phyloP scores from a whole-genome alignment of 495 filamentous ascomycete genomes.

The Sporormia fimetaria region DNA sequence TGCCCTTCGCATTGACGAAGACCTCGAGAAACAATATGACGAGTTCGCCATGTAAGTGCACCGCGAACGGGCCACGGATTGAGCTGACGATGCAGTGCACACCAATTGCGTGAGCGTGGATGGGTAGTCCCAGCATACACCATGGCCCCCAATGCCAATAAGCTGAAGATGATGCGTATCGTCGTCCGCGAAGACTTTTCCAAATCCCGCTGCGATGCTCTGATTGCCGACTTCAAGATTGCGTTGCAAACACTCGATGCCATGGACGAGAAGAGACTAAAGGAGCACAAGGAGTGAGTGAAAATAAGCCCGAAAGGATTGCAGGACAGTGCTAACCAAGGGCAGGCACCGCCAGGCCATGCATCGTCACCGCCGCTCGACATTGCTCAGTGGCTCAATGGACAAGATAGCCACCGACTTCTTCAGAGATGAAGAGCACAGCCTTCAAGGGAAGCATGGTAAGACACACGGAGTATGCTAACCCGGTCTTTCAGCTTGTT shows the following conservation, averaged over 20 bases:
- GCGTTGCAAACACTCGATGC: slow-evolving; percentile 53
- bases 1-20: slow-evolving; percentile 61
- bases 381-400: not conserved
- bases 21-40: slow-evolving; percentile 55
- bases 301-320: not conserved
- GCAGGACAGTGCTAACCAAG: not conserved
- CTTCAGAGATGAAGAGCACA: slow-evolving; percentile 67
- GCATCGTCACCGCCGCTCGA: slow-evolving; percentile 1
- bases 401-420: slow-evolving; percentile 53
- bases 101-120: slow-evolving; percentile 67
- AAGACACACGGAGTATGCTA: slow-evolving; percentile 84
- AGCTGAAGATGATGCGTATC: slow-evolving; percentile 74
- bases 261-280: slow-evolving; percentile 60
- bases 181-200: slow-evolving; percentile 86
- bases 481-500: too few relatives aligned
- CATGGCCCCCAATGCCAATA: slow-evolving; percentile 73
- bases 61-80: slow-evolving; percentile 25
- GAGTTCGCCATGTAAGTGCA: slow-evolving; percentile 41
- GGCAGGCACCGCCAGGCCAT: not conserved
- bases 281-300: slow-evolving; percentile 52
- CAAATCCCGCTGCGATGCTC: slow-evolving; percentile 57
- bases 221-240: slow-evolving; percentile 63
- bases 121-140: slow-evolving; percentile 93
- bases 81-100: slow-evolving; percentile 49
- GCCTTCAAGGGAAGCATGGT: slow-evolving; percentile 73